Evolutionary conservation across 2,329 filamentous ascomycete species (phyloP).

Genomic region (Paraphoma chrysanthemicola): DNA sequence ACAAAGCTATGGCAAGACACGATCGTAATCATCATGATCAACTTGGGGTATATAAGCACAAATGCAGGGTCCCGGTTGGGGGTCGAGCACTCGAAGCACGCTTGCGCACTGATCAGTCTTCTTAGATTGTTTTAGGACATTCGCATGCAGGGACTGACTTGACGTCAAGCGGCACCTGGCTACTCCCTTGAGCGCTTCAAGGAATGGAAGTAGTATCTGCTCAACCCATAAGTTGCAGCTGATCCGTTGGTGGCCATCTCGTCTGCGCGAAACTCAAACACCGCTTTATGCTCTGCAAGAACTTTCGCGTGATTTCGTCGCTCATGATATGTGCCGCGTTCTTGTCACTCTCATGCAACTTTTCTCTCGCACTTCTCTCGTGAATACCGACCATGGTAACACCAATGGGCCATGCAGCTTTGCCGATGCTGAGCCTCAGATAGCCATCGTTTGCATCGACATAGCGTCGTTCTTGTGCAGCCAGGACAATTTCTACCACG

Average conservation of each 20-base stretch:
- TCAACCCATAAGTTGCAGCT: conserved; percentile 92
- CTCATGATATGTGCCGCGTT: conserved; percentile 95
- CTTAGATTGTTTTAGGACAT: too few species aligned
- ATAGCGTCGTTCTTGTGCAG: conserved; percentile 88
- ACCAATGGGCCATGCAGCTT: conserved; percentile 97
- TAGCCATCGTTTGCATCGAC: conserved; percentile 98
- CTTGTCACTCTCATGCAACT: conserved; percentile 79
- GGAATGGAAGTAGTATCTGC: background rate
- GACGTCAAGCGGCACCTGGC: too few species aligned
- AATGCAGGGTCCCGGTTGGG: too few species aligned
- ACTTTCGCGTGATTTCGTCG: conserved; percentile 94
- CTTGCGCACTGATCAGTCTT: too few species aligned
- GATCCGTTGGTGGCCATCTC: conserved; percentile 91
- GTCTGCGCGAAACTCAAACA: conserved; percentile 97
- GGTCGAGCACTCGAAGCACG: too few species aligned
- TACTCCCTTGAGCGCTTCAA: background rate
- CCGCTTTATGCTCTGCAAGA: conserved; percentile 95
- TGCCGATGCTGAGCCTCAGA: conserved; percentile 88
- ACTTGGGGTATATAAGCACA: too few species aligned
- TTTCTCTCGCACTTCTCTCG: conserved; percentile 93
- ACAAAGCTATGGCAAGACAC: too few species aligned
- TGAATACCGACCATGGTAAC: conserved; percentile 99
- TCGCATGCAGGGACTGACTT: too few species aligned
- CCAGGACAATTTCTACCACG: conserved; percentile 88
- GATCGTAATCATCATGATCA: too few species aligned